A percentile compares a stretch with the other conserved stretches of the same genome.
phyloP scores from a whole-genome alignment of 768 basidiomycete species.

The Neoboletus subvelutipes region DNA sequence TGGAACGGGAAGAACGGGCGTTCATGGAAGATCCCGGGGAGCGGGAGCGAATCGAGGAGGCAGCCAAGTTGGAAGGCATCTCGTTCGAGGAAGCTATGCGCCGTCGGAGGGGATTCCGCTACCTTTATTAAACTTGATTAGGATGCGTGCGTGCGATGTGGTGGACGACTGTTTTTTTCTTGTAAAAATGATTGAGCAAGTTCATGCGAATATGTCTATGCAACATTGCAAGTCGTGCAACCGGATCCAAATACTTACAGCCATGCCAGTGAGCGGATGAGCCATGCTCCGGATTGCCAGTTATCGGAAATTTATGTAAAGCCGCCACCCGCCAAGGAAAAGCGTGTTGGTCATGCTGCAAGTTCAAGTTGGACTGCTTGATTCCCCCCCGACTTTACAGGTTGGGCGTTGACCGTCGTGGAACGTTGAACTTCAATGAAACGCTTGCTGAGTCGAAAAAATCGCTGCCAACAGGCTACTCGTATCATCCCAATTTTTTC shows the following conservation, averaged over 20 bases:
- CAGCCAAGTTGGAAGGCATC: slow-evolving; percentile 57
- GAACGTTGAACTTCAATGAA: neutral
- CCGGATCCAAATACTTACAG: too few relatives aligned
- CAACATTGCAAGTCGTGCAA: too few relatives aligned
- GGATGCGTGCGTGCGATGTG: too few relatives aligned
- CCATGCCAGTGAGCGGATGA: too few relatives aligned
- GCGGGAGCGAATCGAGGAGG: slow-evolving; percentile 52
- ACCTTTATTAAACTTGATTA: slow-evolving; percentile 41
- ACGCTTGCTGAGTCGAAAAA: neutral
- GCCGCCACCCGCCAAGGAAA: neutral
- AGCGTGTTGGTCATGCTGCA: neutral
- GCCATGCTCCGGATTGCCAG: too few relatives aligned
- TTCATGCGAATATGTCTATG: neutral
- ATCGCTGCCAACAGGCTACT: neutral
- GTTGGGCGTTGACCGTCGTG: neutral
- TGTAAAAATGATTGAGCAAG: neutral
- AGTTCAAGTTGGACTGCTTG: neutral
- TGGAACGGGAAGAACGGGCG: slow-evolving; percentile 45
- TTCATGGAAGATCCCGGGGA: slow-evolving; percentile 43
- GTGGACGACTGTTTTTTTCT: neutral
- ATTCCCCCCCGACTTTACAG: neutral
- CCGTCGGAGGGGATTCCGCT: slow-evolving; percentile 56
- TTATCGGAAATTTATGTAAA: neutral
- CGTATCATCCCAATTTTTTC: neutral
- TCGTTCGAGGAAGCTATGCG: slow-evolving; percentile 59